Evolutionary conservation across 768 basidiomycete species (phyloP), one percentile per base, ranked within the genome.

Genomic region (Termitomyces sp.): DNA sequence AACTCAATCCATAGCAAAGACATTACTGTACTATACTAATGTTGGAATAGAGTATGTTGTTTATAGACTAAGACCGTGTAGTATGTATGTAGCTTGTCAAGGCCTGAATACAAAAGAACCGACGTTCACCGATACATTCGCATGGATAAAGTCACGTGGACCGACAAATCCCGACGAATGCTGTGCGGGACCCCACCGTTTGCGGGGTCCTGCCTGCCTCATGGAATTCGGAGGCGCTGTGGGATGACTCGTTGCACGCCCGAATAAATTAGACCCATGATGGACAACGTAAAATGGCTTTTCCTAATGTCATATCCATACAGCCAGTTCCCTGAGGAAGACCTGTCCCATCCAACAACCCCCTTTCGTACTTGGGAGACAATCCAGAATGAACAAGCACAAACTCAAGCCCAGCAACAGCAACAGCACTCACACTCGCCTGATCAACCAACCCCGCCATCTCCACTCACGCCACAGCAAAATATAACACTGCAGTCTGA

Each of bases 221-320:
- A 61, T 68, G 67, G 55, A 61, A 69, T 65, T 64, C 64, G 68
- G 66, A 54, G n/a, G 54, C 58, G 59, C 31, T 45, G 58, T 9
- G 63, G n/a, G 27, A 67, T 75, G 71, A 73, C 66, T 73, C 70
- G 62, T 55, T 42, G 62, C 66, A 65, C 70, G 67, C 69, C 67
- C 61, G 74, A 75, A 75, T 75, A 78, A 71, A 75, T 58, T 45
- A 53, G 51, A 44, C 58, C n/a, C 46, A 57, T 57, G 66, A 61
- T 60, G 58, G 58, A 60, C 34, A 64, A 59, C 60, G 61, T 67
- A 59, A 61, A 65, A 59, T 48, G 61, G 66, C 63, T 66, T 68
- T 72, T 65, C 67, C 63, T 68, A 70, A 82, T 81, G 81, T 81
- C 81, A 68, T 81, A 77, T 72, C 75, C 76, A 61, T 77, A 70